A percentile compares a stretch with the other conserved stretches of the same genome.
These are phyloP conservation scores for Mycena amicta DNA, from an alignment of 768 basidiomycete species.

Conservation along the genomic window DNA sequence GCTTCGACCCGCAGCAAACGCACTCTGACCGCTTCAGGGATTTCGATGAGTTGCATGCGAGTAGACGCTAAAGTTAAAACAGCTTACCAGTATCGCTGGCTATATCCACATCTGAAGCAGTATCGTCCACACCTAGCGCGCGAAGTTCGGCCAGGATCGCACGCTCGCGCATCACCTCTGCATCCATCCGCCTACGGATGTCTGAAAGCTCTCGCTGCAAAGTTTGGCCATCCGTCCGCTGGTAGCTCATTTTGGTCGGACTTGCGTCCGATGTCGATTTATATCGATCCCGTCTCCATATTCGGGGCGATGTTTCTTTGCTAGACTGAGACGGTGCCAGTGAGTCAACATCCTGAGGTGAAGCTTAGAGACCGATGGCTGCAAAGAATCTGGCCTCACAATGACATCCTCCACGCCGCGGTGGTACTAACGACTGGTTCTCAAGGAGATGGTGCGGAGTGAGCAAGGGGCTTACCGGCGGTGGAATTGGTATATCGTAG, in stretches of 20 bases:
- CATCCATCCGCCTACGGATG: constrained; percentile 26
- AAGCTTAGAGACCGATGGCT: not conserved
- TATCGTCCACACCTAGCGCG: constrained; percentile 6
- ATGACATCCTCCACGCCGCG: too few species aligned
- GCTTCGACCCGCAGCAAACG: constrained; percentile 12
- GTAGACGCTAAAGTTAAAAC: too few species aligned
- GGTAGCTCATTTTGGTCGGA: not conserved
- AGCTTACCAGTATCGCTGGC: too few species aligned
- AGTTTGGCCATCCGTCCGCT: not conserved
- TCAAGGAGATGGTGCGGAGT: too few species aligned
- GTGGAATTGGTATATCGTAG: constrained; percentile 9
- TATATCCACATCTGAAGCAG: not conserved
- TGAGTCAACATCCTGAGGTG: not conserved
- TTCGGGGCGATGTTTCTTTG: not conserved
- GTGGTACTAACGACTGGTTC: too few species aligned
- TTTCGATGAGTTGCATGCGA: too few species aligned
- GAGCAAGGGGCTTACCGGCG: too few species aligned
- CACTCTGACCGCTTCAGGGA: not conserved
- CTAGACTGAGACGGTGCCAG: too few species aligned
- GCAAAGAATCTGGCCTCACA: not conserved
- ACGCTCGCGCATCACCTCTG: constrained; percentile 27
- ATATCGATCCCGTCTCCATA: not conserved
- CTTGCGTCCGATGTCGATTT: not conserved
- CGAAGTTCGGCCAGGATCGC: constrained; percentile 26
- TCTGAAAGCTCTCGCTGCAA: constrained; percentile 33